phyloP scores from a whole-genome alignment of 2,329 filamentous ascomycete species.

The Neodidymelliopsis sp. region DNA sequence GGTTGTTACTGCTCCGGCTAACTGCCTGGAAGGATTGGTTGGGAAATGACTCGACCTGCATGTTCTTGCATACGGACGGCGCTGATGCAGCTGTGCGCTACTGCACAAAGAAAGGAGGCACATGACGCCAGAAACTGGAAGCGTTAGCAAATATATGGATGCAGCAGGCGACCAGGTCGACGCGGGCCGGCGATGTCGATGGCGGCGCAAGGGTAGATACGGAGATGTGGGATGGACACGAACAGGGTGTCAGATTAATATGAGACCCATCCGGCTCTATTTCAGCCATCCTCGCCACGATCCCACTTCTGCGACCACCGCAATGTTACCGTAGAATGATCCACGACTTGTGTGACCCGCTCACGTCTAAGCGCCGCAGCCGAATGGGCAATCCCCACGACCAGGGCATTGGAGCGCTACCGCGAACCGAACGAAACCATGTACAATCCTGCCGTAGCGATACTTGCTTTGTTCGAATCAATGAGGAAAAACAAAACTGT shows the following conservation, averaged over 20 bases:
- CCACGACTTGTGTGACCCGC: slow-evolving; percentile 8
- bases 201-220: slow-evolving; percentile 3
- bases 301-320: background rate
- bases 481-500: background rate
- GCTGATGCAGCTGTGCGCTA: slow-evolving; percentile 23
- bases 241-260: background rate
- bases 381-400: slow-evolving; percentile 14
- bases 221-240: background rate
- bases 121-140: slow-evolving; percentile 27
- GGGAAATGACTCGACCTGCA: slow-evolving; percentile 31
- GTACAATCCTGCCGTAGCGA: slow-evolving; percentile 8
- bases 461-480: background rate
- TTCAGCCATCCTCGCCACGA: slow-evolving; percentile 1
- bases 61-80: slow-evolving; percentile 21
- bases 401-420: slow-evolving; percentile 15
- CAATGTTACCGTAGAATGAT: slow-evolving; percentile 11
- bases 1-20: slow-evolving; percentile 5
- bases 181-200: slow-evolving; percentile 4
- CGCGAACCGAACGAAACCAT: slow-evolving; percentile 10
- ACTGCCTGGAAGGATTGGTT: slow-evolving; percentile 12
- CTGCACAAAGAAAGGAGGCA: slow-evolving; percentile 35
- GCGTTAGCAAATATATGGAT: slow-evolving; percentile 24
- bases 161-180: slow-evolving; percentile 33
- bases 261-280: background rate
- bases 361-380: slow-evolving; percentile 10